Evolutionary conservation across 176 grass and related monocot species (phyloP), one percentile per base, ranked within the genome.

Genomic region (Otatea glauca): DNA sequence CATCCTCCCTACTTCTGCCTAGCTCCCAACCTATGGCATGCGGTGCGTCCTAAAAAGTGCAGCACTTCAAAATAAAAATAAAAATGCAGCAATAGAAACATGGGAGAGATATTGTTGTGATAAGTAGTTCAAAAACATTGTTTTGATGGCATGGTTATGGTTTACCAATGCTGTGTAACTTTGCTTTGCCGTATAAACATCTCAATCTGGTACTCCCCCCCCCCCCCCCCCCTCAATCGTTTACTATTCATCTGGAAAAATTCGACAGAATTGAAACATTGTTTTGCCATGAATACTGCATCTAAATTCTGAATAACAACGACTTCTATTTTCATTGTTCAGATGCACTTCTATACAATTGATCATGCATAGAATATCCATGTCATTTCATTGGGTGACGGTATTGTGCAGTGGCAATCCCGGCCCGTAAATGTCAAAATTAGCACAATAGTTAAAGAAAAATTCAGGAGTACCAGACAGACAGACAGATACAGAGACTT

Each of bases 401-500:
- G 20, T 60, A 34, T 62, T 16, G 6, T 0, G 47, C 51, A 17
- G 61, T 2, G 78, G 15, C 48, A 9, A n/a, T 16, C 51, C 54
- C 34, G 17, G 20, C 3, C 11, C 2, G 10, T 53, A 9, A 58
- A 21, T 35, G 56, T 56, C 43, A 72, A 39, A 66, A 77, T 63
- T 32, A 43, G 15, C 0, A 29, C 60, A 41, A 56, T 45, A 64
- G 75, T 80, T 23, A 35, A 37, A 51, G 50, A 54, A 35, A 41
- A 15, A 78, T 71, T 65, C 35, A 70, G 73, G 65, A n/a, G 29
- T 49, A 23, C 12, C 61, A 15, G 60, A 58, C 75, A 50, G 54
- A 15, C 43, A 51, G 25, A 63, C 25, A 15, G 6, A 21, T 45
- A 21, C 45, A 34, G 55, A 10, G 23, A n/a, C 49, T 58, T 37